Percentiles rank a stretch among this genome's conserved stretches.
phyloP scores from a whole-genome alignment of 1,284 basidiomycete species.

The Stereum hirsutum region DNA sequence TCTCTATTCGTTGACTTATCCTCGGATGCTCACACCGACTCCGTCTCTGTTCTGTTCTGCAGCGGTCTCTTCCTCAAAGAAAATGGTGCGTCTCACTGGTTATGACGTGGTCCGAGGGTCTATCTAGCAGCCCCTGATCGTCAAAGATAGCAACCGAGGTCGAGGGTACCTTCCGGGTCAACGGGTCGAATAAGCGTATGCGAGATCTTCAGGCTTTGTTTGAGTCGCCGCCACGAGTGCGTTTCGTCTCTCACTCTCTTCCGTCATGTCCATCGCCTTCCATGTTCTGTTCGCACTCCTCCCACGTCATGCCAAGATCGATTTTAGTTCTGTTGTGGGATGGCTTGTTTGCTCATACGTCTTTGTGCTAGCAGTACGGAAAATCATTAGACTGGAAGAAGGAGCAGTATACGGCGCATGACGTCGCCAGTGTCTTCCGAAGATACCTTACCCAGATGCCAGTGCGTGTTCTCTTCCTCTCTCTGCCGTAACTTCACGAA shows the following conservation, averaged over 20 bases:
- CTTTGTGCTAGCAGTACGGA: constrained; percentile 60
- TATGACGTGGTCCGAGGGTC: constrained; percentile 2
- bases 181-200: constrained; percentile 92
- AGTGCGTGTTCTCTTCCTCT: constrained; percentile 36
- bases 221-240: constrained; percentile 79
- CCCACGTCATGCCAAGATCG: no score
- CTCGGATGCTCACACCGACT: constrained; percentile 7
- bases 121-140: constrained; percentile 4
- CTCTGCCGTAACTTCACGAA: no score
- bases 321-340: no score
- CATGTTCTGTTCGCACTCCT: neutral
- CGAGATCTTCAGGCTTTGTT: constrained; percentile 89
- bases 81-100: constrained; percentile 44
- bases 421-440: constrained; percentile 93
- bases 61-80: constrained; percentile 90
- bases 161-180: constrained; percentile 93
- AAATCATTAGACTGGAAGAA: constrained; percentile 88
- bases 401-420: constrained; percentile 84
- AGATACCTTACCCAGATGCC: constrained; percentile 96
- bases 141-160: constrained; percentile 72
- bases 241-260: constrained; percentile 19
- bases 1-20: constrained; percentile 6
- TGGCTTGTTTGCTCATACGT: neutral
- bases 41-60: constrained; percentile 1
- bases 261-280: neutral